Evolutionary conservation across 768 basidiomycete species (phyloP), one percentile per base, ranked within the genome.

Genomic region (Terana coerulea): DNA sequence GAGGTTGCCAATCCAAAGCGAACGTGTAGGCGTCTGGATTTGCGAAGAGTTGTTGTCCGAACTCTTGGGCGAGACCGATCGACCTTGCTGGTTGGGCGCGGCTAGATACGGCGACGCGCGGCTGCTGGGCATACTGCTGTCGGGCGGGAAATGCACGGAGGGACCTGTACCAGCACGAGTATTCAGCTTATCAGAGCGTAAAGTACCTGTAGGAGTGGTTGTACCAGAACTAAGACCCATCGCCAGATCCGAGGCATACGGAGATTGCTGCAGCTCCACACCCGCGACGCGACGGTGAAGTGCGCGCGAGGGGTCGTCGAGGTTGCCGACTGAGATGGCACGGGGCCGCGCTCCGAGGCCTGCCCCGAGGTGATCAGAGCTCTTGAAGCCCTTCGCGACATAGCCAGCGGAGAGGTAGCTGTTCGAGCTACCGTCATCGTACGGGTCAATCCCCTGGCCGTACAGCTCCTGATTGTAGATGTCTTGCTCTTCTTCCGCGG

Each of bases 1-100:
- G 44, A 99, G 75, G 69, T 98, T 98, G 43, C 97, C 97, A 64
- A 99, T 97, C 95, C 97, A 99, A 25, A 99, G 75, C 29, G 92
- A 95, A 45, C 97, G 86, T 10, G 95, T 95, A 30, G 97, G 95
- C 34, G 91, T 87, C 70, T 98, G 95, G 48, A 86, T 80, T 62
- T 93, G 89, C 11, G 83, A 80, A 30, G 80, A 75, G 36, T 79
- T 75, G 29, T 70, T 76, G 69, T 91, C 88, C 33, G 84, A 77
- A 19, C 30, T 49, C 67, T 91, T 93, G 21, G 91, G 91, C 11
- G 91, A 92, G 49, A 87, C 72, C n/a, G 88, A 83, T 44, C 88
- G 82, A 61, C 81, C 87, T 62, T 84, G 80, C 40, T 75, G 51
- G 30, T 52, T 75, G 24, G 86, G 85, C 9, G 88, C 83, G 53